Evolutionary conservation across 1,284 basidiomycete genomes (phyloP), one percentile per base, ranked within the genome.

Genomic region (Cutaneotrichosporon dermatis): DNA sequence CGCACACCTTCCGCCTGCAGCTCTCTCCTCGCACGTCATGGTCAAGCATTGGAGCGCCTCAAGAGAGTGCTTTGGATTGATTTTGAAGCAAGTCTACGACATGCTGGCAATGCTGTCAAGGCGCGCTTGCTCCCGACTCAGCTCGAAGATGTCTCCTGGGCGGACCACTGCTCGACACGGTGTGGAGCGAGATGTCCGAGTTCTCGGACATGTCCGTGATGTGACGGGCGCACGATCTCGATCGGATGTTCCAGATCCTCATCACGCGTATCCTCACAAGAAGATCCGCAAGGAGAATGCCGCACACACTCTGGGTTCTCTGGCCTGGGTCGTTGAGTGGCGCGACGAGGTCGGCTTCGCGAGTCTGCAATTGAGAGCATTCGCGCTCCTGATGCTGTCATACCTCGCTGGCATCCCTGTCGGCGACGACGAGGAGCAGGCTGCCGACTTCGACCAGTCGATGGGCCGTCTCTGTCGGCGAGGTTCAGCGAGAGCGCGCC

Each of bases 31-130:
- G 25, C 55, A 37, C 51, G 44, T 9, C 34, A 50, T 25, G 50
- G 59, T 39, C 37, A 55, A 55, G 45, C 54, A 56, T 44, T 60
- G 4, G 59, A 46, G 39, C 55, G 55, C 5, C 45, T 60, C 55
- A 60, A 43, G 46, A 48, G n/a, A 46, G 44, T 11, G 44, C 55
- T 16, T 16, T 55, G 8, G 59, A 60, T 34, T 49, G 4, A 53
- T 60, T 11, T 37, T 51, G n/a, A 45, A 55, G 50, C 35, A 43
- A 15, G 51, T 60, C 2, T 60, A 60, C 55, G 35, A 25, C 9
- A 35, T 48, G 51, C 59, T 6, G 55, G 52, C 44, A 15, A 25
- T 15, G 39, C 42, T 34, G 41, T 55, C 4, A 51, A 56, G 35
- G 36, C 34, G 46, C 42, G 16, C 16, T 44, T 6, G 51, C 39